These are phyloP conservation scores for Phaeotremella skinneri DNA, from an alignment of 768 basidiomycete genomes.

Conservation along the genomic window DNA sequence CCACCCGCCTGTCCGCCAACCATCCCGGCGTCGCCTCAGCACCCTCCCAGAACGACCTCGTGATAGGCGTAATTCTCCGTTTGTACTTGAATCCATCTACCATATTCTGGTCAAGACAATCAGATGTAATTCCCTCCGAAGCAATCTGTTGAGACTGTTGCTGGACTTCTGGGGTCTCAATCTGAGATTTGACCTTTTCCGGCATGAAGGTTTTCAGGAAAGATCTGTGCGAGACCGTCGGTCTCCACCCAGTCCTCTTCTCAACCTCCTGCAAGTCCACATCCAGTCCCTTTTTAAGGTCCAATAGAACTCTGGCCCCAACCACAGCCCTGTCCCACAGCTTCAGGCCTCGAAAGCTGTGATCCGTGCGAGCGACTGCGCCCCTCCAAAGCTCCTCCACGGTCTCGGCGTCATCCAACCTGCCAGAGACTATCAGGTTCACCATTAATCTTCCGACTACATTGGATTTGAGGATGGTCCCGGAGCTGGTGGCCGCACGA, in stretches of 20 bases:
- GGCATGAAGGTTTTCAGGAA: slow-evolving; percentile 16
- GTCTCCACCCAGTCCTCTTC: slow-evolving; percentile 20
- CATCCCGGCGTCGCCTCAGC: background rate
- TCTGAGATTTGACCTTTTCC: background rate
- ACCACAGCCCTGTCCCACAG: slow-evolving; percentile 28
- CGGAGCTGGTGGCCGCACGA: slow-evolving; percentile 1
- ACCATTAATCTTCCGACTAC: slow-evolving; percentile 33
- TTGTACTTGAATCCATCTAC: background rate
- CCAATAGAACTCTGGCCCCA: slow-evolving; percentile 30
- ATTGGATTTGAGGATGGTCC: slow-evolving; percentile 22
- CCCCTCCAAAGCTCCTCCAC: slow-evolving; percentile 28
- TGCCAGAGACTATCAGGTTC: slow-evolving; percentile 7
- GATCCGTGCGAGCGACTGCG: background rate
- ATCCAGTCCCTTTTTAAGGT: slow-evolving; percentile 25
- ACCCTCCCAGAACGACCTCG: background rate
- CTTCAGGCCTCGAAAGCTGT: background rate
- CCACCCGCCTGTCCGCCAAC: background rate
- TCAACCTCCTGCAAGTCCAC: slow-evolving; percentile 19
- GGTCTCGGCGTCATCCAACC: slow-evolving; percentile 17
- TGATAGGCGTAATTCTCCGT: background rate
- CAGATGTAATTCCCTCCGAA: too few species aligned
- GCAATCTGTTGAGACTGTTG: too few species aligned
- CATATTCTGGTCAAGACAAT: background rate
- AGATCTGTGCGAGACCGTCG: slow-evolving; percentile 12
- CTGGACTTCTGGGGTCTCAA: too few species aligned